Base-by-base conservation (phyloP, 345 rosid genomes). In the Sonneratia alba region DNA sequence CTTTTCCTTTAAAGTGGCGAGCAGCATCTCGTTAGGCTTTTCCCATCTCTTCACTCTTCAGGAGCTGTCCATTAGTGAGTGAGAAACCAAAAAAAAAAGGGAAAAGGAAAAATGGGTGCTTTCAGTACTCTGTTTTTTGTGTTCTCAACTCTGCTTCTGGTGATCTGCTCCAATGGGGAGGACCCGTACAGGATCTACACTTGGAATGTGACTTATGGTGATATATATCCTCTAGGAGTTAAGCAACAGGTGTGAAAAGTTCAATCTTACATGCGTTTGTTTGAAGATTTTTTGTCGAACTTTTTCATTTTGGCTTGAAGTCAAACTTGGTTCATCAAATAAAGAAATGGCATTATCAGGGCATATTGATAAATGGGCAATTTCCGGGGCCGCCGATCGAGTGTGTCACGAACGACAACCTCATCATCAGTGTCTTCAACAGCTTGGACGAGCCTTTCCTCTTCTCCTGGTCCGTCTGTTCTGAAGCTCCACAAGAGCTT, bases 341-440 rank as follows among this genome's bases (percentile, higher is more conserved):
- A 3, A 53, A 53, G 59, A 18, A 53, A 16, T 53, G 59, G 59
- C 71, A 66, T 77, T 75, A 85, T 82, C 38, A 94, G 96, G 98
- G 91, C 66, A 91, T 94, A 71, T 73, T 94, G 80, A 91, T 94
- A 55, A 91, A 94, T 66, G 91, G 98, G 55, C 85, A 90, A 73
- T 94, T 91, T 82, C 98, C 98, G 38, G 98, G 98, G 73, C 98
- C 98, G 27, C 84, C 80, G 71, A 80, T 94, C 62, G 87, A 90
- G 71, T 74, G 88, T n/a, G 96, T 88, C 64, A 94, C 97, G 55
- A 94, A 94, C 64, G 97, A 94, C 37, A 91, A 94, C 85, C 77
- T 94, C 77, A 81, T 94, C 78, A 77, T 94, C 75, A 89, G 79
- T 81, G 96, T 94, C 72, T 87, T 84, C 86, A 94, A 94, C 77